These are phyloP conservation scores for Termitomyces titanicus DNA, from an alignment of 768 basidiomycete genomes.

Conservation along the genomic window DNA sequence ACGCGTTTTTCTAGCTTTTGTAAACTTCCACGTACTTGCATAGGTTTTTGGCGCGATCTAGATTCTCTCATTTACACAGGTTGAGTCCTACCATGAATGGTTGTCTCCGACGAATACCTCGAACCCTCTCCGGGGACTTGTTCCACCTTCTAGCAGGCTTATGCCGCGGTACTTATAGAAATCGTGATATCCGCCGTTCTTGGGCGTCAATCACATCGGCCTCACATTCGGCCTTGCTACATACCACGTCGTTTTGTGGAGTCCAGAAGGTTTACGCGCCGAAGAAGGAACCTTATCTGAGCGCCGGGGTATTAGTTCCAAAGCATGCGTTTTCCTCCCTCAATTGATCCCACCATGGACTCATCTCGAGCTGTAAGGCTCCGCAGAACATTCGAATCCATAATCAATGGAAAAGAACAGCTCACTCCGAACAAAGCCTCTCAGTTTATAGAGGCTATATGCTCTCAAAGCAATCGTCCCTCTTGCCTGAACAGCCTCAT, in stretches of 20 bases:
- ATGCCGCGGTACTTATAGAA: too few species aligned
- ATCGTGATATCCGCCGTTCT: too few species aligned
- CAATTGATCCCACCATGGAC: background rate
- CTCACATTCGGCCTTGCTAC: background rate
- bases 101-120: too few species aligned
- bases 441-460: constrained; percentile 6
- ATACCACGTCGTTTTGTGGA: background rate
- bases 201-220: background rate
- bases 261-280: background rate
- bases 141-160: too few species aligned
- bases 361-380: background rate
- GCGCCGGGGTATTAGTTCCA: background rate
- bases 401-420: background rate
- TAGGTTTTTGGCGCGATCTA: too few species aligned
- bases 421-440: background rate
- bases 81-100: too few species aligned
- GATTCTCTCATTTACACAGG: too few species aligned
- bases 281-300: background rate
- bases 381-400: background rate
- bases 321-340: background rate
- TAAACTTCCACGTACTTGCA: too few species aligned
- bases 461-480: constrained; percentile 30
- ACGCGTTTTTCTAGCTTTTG: too few species aligned
- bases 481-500: constrained; percentile 33
- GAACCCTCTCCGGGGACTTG: too few species aligned